phyloP scores from a whole-genome alignment of 495 filamentous ascomycete species.

The Xylaria cubensis region DNA sequence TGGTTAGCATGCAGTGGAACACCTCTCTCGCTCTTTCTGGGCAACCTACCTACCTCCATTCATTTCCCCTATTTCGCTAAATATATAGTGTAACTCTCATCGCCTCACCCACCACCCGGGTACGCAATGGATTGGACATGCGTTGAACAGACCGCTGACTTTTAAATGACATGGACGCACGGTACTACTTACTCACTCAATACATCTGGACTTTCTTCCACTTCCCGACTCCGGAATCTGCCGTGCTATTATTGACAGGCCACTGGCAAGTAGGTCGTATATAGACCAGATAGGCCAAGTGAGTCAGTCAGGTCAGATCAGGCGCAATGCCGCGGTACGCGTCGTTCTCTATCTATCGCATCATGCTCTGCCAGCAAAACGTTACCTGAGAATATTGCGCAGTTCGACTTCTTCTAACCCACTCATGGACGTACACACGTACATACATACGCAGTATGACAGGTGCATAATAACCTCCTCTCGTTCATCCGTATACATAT shows the following conservation, averaged over 20 bases:
- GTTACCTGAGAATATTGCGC: not conserved
- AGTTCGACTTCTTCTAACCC: not conserved
- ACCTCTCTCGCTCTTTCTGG: not conserved
- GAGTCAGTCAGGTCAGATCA: not conserved
- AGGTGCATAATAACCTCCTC: not conserved
- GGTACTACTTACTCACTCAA: not conserved
- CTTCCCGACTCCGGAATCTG: not conserved
- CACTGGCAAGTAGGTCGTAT: not conserved
- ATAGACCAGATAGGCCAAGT: not conserved
- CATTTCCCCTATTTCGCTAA: constrained; percentile 2
- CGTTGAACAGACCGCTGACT: not conserved
- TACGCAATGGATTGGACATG: constrained; percentile 1
- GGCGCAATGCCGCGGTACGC: constrained; percentile 16
- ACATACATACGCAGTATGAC: not conserved
- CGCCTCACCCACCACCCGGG: not conserved
- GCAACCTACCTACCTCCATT: not conserved
- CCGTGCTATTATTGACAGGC: not conserved
- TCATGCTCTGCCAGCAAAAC: not conserved
- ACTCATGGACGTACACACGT: constrained; percentile 13
- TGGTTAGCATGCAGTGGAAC: constrained; percentile 25
- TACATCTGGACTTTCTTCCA: not conserved
- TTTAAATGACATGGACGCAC: not conserved
- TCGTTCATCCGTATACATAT: not conserved
- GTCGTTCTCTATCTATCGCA: constrained; percentile 2
- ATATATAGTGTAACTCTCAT: constrained; percentile 1